Evolutionary conservation across 2,329 filamentous ascomycete genomes (phyloP).

Genomic region (Aspergillus uvarum): DNA sequence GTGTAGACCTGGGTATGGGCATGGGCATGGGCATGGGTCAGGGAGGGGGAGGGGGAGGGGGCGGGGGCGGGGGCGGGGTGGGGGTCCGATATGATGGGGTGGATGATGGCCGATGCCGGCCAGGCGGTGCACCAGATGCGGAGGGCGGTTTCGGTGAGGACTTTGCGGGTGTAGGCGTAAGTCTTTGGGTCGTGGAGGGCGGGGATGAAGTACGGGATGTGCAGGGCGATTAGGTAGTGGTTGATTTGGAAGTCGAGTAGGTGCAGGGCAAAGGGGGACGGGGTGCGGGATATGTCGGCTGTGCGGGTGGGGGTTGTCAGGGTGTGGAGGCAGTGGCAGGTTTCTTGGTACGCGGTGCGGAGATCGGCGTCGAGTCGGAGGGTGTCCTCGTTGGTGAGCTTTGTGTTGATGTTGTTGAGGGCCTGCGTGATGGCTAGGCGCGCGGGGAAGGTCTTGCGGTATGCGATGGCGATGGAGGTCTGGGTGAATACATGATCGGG

Average conservation of each 20-base stretch:
- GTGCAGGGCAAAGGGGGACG: conserved; percentile 20
- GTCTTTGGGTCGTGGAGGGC: conserved; percentile 20
- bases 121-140: conserved; percentile 48
- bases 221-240: conserved; percentile 30
- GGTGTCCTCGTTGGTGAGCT: conserved; percentile 25
- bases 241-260: conserved; percentile 30
- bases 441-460: conserved; percentile 38
- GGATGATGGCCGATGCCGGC: conserved; percentile 33
- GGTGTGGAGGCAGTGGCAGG: conserved; percentile 33
- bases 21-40: too few relatives aligned
- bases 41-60: conserved; percentile 7
- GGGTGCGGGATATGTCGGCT: neutral
- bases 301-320: neutral
- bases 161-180: conserved; percentile 52
- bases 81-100: conserved; percentile 37
- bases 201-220: conserved; percentile 29
- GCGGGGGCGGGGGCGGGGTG: conserved; percentile 34
- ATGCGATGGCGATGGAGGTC: conserved; percentile 35
- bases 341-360: conserved; percentile 43
- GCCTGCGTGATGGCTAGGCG: conserved; percentile 37
- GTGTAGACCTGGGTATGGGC: too few relatives aligned
- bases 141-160: conserved; percentile 50
- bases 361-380: conserved; percentile 45
- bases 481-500: conserved; percentile 34
- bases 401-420: conserved; percentile 26